These are phyloP conservation scores for Delonix regia DNA, from an alignment of 306 rosid genomes.

Conservation along the genomic window DNA sequence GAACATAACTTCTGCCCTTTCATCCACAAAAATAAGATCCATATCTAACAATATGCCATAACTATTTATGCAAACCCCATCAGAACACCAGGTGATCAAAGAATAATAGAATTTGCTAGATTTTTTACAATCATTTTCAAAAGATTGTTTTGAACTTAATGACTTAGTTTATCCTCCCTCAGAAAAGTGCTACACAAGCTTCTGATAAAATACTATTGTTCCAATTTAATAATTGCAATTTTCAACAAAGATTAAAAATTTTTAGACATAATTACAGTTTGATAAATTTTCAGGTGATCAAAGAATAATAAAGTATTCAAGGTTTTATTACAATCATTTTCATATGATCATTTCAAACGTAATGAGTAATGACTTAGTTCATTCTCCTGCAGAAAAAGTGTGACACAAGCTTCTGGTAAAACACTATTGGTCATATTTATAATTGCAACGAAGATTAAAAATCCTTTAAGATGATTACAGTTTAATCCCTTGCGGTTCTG, in stretches of 20 bases:
- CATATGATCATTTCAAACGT: neutral
- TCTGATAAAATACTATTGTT: too few relatives aligned
- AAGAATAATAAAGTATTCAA: neutral
- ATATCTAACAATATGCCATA: slow-evolving; percentile 2
- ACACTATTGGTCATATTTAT: neutral
- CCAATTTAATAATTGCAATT: too few relatives aligned
- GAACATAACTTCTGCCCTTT: slow-evolving; percentile 21
- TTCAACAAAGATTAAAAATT: neutral
- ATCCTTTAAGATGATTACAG: neutral
- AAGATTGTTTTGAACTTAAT: too few relatives aligned
- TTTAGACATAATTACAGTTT: neutral
- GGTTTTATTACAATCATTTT: neutral
- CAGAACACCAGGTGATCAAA: neutral
- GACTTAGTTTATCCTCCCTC: too few relatives aligned
- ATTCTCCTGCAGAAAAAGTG: neutral
- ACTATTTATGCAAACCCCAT: neutral
- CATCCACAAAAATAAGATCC: neutral
- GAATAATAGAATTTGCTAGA: neutral
- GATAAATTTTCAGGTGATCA: neutral
- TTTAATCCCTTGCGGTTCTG: neutral
- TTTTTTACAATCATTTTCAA: neutral
- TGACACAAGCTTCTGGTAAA: neutral
- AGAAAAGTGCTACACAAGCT: too few relatives aligned
- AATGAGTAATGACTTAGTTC: neutral
- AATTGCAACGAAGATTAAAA: neutral